Conservation (phyloP, 495 filamentous ascomycete species). For the Penicillium diatomitis region DNA sequence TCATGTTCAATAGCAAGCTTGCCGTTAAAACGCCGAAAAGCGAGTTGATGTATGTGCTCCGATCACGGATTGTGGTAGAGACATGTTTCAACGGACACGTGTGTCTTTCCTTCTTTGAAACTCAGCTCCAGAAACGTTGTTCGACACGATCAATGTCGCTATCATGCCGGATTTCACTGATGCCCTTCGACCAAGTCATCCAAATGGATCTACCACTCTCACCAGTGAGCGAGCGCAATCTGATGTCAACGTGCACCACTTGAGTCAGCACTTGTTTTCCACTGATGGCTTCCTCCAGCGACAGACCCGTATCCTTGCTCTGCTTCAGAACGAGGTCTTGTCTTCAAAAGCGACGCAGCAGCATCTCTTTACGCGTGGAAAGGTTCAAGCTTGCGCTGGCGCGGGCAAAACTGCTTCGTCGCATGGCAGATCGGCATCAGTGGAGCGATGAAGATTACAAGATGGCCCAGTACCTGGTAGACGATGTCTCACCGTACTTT, state of each 20-base stretch:
- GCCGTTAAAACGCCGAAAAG: too few relatives aligned
- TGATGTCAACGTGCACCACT: conserved; percentile 25
- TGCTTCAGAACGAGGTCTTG: conserved; percentile 29
- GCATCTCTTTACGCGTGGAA: conserved; percentile 35
- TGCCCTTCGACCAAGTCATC: conserved; percentile 29
- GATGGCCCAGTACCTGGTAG: conserved; percentile 38
- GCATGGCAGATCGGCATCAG: conserved; percentile 26
- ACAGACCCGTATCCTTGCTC: conserved; percentile 29
- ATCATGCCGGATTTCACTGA: conserved; percentile 41
- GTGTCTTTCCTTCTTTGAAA: not conserved
- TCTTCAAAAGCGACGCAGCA: conserved; percentile 35
- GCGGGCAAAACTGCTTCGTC: conserved; percentile 35
- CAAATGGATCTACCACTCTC: conserved; percentile 29
- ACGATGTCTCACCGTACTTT: conserved; percentile 37
- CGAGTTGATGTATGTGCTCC: too few relatives aligned
- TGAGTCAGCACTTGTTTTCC: conserved; percentile 31
- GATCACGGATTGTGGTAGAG: too few relatives aligned
- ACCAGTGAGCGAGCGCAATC: conserved; percentile 29
- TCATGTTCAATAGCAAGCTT: too few relatives aligned
- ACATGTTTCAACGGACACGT: not conserved
- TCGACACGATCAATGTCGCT: not conserved
- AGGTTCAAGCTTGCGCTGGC: conserved; percentile 39
- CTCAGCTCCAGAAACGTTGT: not conserved
- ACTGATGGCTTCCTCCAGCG: conserved; percentile 31
- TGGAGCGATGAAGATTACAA: conserved; percentile 35